Evolutionary conservation across 345 rosid species (phyloP).

Genomic region (Brassica cretica): DNA sequence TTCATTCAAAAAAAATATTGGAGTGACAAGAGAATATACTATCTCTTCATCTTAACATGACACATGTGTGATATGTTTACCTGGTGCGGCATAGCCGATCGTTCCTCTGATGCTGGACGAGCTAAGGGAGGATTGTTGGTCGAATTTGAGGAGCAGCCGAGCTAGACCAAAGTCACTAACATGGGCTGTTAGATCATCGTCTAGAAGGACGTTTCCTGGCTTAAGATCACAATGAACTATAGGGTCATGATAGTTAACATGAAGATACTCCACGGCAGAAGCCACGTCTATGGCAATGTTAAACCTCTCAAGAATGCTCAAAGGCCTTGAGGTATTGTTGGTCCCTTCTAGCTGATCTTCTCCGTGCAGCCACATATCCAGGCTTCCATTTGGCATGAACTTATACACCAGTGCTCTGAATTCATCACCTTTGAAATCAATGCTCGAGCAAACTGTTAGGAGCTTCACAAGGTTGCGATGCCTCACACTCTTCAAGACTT

Average conservation of each 20-base stretch:
- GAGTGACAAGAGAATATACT: neutral
- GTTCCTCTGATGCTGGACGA: neutral
- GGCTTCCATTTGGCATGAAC: neutral
- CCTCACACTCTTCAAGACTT: neutral
- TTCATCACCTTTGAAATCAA: neutral
- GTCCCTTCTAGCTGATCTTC: neutral
- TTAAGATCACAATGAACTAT: conserved; percentile 3
- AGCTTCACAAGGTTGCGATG: neutral
- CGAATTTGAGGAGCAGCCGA: neutral
- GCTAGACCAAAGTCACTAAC: conserved; percentile 4
- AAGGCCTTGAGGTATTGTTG: neutral
- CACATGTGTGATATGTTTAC: neutral
- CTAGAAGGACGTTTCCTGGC: neutral
- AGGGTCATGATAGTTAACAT: neutral
- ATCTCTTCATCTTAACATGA: neutral
- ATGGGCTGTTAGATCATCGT: neutral
- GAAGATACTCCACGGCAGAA: conserved; percentile 7
- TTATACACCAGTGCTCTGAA: neutral
- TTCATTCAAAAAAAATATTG: too few species aligned
- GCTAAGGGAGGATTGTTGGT: neutral
- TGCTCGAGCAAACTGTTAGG: neutral
- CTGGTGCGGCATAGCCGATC: neutral
- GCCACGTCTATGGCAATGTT: neutral
- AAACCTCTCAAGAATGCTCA: neutral
- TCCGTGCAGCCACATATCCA: conserved; percentile 24